Conservation (phyloP, 2,329 filamentous ascomycete species). For the Beauveria australis region DNA sequence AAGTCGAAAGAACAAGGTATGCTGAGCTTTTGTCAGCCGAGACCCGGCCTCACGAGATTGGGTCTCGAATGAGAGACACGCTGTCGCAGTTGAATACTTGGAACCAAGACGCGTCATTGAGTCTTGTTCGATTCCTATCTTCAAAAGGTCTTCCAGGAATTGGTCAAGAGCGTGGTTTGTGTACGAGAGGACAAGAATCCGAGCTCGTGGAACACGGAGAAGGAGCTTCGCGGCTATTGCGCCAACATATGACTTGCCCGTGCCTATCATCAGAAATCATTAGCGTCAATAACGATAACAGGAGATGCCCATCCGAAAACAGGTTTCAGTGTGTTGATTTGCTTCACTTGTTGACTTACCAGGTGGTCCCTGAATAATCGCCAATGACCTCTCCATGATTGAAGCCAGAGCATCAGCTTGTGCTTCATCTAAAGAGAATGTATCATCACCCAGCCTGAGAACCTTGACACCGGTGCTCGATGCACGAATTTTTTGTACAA, state of each 20-base stretch:
- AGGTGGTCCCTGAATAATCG: constrained; percentile 64
- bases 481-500: no score
- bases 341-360: constrained; percentile 33
- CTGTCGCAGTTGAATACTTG: constrained; percentile 45
- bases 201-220: constrained; percentile 37
- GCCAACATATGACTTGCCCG: constrained; percentile 69
- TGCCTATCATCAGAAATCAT: constrained; percentile 36
- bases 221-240: constrained; percentile 52
- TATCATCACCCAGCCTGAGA: no score
- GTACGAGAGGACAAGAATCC: constrained; percentile 56
- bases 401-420: constrained; percentile 43
- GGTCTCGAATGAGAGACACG: constrained; percentile 25
- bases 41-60: background rate
- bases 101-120: constrained; percentile 56
- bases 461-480: no score
- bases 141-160: constrained; percentile 55
- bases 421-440: constrained; percentile 19
- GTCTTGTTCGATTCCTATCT: constrained; percentile 42
- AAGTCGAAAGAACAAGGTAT: background rate
- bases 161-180: constrained; percentile 62
- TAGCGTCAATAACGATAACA: background rate
- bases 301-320: background rate
- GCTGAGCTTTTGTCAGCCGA: background rate
- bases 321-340: no score
- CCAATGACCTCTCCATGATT: constrained; percentile 44